These are phyloP conservation scores for Auricularia sp. DNA, from an alignment of 768 basidiomycete species.

Conservation along the genomic window DNA sequence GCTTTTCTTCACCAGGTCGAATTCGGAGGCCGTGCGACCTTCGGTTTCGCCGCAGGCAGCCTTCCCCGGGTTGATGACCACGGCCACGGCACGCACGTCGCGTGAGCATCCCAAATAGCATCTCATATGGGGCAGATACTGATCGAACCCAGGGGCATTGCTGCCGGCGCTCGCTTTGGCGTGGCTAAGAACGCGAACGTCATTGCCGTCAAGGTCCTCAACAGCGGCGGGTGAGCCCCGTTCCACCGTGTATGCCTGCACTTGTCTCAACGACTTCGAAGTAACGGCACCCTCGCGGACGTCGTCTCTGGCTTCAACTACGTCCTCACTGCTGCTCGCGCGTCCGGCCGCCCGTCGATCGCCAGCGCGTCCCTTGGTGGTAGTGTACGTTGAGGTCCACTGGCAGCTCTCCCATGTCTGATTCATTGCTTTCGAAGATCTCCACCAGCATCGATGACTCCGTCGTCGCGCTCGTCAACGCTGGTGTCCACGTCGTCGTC, in stretches of 20 bases:
- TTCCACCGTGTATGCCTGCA: not conserved
- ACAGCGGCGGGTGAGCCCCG: conserved; percentile 17
- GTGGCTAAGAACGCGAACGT: conserved; percentile 9
- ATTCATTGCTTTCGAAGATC: not conserved
- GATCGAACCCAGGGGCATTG: conserved; percentile 5
- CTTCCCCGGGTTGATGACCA: conserved; percentile 11
- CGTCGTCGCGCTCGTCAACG: conserved; percentile 5
- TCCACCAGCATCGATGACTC: conserved; percentile 5
- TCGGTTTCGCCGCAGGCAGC: conserved; percentile 18
- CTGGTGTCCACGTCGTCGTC: conserved; percentile 24
- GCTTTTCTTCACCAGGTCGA: conserved; percentile 15
- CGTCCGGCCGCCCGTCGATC: conserved; percentile 5
- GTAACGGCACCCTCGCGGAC: not conserved
- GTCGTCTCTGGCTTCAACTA: conserved; percentile 24
- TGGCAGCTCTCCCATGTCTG: not conserved
- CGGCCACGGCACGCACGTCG: conserved; percentile 34
- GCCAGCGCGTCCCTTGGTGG: conserved; percentile 4
- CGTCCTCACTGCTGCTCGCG: conserved; percentile 15
- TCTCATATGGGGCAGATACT: no score
- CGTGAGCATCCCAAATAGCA: not conserved
- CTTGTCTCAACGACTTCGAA: not conserved
- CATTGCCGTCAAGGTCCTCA: conserved; percentile 10
- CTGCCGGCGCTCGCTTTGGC: conserved; percentile 20
- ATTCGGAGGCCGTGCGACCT: conserved; percentile 36
- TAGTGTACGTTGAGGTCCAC: conserved; percentile 1